Evolutionary conservation across 768 basidiomycete species (phyloP).

Genomic region (Phaeotremella fagi): DNA sequence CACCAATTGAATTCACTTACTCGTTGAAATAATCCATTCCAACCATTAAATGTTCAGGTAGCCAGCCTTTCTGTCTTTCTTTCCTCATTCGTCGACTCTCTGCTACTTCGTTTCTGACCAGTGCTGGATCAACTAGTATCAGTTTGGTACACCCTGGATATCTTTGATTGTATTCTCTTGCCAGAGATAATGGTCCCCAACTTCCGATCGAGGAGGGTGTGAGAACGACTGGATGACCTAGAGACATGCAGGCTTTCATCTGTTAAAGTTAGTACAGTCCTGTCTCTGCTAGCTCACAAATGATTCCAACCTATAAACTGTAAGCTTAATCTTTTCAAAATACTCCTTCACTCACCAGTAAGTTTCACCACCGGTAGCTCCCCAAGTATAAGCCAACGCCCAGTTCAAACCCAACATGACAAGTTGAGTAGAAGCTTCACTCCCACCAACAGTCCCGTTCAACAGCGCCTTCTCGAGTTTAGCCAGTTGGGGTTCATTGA

Average conservation of each 20-base stretch:
- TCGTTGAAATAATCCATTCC: constrained; percentile 1
- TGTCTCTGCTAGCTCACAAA: not conserved
- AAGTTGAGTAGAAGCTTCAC: not conserved
- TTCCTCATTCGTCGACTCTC: not conserved
- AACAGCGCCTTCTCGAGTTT: not conserved
- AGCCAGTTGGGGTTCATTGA: not conserved
- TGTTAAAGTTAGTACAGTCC: too few species aligned
- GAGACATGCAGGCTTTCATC: not conserved
- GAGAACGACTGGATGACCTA: not conserved
- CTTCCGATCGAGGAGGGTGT: not conserved
- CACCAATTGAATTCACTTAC: not conserved
- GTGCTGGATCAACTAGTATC: not conserved
- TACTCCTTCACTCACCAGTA: not conserved
- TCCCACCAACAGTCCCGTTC: not conserved
- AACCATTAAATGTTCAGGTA: not conserved
- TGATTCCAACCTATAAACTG: not conserved
- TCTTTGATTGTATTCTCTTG: not conserved
- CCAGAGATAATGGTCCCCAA: not conserved
- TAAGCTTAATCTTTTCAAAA: not conserved
- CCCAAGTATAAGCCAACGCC: not conserved
- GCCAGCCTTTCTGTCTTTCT: not conserved
- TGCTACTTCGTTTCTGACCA: not conserved
- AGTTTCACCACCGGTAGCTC: not conserved
- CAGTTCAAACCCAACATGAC: not conserved
- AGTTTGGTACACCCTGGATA: not conserved